Conservation (phyloP, 345 rosid genomes). For the Adansonia digitata region DNA sequence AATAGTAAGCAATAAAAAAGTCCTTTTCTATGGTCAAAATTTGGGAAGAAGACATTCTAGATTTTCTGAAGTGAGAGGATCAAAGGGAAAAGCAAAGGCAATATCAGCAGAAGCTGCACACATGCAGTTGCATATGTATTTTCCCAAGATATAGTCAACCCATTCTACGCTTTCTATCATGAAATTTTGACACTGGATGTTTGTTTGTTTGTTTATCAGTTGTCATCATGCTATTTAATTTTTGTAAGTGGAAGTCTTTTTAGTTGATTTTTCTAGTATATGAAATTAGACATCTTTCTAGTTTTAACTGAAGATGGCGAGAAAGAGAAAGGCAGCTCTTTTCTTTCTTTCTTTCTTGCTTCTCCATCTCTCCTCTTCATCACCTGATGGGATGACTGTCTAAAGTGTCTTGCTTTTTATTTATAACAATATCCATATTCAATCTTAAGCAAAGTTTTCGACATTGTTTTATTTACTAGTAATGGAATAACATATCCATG, state of each 20-base stretch:
- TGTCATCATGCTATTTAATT: no score
- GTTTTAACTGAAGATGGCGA: slow-evolving; percentile 28
- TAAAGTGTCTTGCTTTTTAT: neutral
- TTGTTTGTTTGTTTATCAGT: no score
- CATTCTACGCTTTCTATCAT: no score
- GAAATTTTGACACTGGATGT: no score
- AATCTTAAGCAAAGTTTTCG: neutral
- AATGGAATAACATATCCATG: slow-evolving; percentile 17
- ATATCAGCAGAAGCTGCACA: neutral
- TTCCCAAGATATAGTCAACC: slow-evolving; percentile 17
- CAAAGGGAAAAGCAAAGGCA: slow-evolving; percentile 1
- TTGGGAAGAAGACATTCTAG: slow-evolving; percentile 8
- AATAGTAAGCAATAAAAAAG: neutral
- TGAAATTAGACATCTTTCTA: neutral
- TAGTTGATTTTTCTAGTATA: neutral
- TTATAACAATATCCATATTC: neutral
- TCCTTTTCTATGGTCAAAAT: slow-evolving; percentile 11
- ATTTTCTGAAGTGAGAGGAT: neutral
- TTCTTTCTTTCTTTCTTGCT: slow-evolving; percentile 10
- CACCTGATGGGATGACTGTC: no score
- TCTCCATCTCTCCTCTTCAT: slow-evolving; percentile 9
- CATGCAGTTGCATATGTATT: no score
- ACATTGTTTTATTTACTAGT: neutral
- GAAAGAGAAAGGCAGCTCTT: slow-evolving; percentile 19
- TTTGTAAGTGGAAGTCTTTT: neutral